A percentile compares a stretch with the other conserved stretches of the same genome.
These are phyloP conservation scores for Catenaria anguillulae DNA, from an alignment of 371 early-diverging fungal species.

Conservation along the genomic window DNA sequence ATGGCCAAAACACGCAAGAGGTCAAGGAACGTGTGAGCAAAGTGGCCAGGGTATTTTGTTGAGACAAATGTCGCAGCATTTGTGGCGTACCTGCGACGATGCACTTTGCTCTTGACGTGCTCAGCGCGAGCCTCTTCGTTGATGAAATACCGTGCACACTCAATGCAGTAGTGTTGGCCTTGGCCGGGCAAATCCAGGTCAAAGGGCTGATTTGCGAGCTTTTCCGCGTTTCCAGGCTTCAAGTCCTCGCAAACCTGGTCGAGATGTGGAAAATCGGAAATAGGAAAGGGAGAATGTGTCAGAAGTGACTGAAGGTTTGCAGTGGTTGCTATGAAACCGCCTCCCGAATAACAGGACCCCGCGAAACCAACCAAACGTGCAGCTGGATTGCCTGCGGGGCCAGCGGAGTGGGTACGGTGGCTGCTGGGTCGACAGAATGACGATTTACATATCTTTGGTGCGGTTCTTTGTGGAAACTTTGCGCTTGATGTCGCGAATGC, in stretches of 20 bases:
- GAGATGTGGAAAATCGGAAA: too few relatives aligned
- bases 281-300: too few relatives aligned
- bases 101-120: constrained; percentile 52
- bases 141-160: constrained; percentile 51
- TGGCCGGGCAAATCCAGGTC: constrained; percentile 80
- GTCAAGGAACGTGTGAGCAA: too few relatives aligned
- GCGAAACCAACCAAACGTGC: too few relatives aligned
- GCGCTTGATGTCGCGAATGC: constrained; percentile 35
- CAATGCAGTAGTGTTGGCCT: constrained; percentile 77
- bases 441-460: too few relatives aligned
- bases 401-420: too few relatives aligned
- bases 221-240: constrained; percentile 44
- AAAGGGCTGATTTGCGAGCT: constrained; percentile 38
- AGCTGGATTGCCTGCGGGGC: too few relatives aligned
- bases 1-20: too few relatives aligned
- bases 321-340: too few relatives aligned
- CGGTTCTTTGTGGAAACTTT: constrained; percentile 48
- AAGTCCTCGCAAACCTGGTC: constrained; percentile 85
- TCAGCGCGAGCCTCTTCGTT: constrained; percentile 25
- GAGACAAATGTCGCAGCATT: background rate
- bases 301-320: too few relatives aligned
- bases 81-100: constrained; percentile 35
- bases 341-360: too few relatives aligned
- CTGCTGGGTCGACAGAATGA: too few relatives aligned
- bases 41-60: background rate